Conservation (phyloP, 1,284 basidiomycete genomes). For the Afroboletus lepidellus region DNA sequence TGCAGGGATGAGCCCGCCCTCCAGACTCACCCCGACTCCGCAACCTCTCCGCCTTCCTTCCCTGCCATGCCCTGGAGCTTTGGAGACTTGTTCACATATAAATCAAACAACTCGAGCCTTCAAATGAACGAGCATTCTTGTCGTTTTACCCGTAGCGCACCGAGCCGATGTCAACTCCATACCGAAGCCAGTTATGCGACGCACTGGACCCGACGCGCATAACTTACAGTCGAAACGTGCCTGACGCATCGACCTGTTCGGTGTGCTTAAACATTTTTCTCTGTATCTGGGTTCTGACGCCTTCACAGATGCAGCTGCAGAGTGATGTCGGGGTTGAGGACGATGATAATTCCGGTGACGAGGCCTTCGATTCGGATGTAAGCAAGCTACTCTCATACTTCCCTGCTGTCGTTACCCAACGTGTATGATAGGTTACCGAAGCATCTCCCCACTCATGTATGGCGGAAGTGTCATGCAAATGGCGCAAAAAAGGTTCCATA, state of each 20-base stretch:
- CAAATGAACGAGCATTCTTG: too few relatives aligned
- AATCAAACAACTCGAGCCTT: not conserved
- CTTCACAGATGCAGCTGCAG: not conserved
- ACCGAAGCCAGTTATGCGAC: not conserved
- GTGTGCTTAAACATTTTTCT: not conserved
- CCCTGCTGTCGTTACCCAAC: too few relatives aligned
- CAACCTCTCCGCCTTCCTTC: not conserved
- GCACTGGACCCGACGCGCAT: not conserved
- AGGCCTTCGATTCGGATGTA: not conserved
- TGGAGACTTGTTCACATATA: constrained; percentile 4
- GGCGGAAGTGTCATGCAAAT: not conserved
- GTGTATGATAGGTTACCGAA: not conserved
- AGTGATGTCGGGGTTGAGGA: not conserved
- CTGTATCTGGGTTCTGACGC: not conserved
- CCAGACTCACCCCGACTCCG: not conserved
- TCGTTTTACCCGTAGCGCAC: too few relatives aligned
- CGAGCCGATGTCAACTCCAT: not conserved
- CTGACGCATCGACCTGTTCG: not conserved
- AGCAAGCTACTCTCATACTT: not conserved
- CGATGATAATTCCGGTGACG: not conserved
- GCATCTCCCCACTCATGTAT: constrained; percentile 7
- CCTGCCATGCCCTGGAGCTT: not conserved
- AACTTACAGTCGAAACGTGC: not conserved
- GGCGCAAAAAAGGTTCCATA: not conserved
- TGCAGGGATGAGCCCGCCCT: not conserved